phyloP scores from a whole-genome alignment of 441 rosid genomes.

The Euphorbia neoarborescens region DNA sequence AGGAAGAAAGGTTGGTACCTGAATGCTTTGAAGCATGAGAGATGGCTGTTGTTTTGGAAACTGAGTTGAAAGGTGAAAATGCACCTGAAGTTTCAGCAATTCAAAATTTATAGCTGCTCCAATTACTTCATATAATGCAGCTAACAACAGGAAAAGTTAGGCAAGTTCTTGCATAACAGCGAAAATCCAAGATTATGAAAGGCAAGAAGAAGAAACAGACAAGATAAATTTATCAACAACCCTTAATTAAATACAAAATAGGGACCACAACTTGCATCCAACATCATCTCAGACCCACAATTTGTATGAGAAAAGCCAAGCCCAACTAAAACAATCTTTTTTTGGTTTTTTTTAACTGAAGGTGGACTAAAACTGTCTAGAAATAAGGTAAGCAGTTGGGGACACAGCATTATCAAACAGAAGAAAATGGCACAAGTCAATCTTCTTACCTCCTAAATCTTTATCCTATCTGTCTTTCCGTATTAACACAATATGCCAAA shows the following conservation, averaged over 20 bases:
- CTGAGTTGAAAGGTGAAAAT: constrained; percentile 54
- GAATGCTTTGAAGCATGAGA: constrained; percentile 72
- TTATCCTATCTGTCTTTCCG: neutral
- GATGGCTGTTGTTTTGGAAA: constrained; percentile 84
- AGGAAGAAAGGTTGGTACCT: constrained; percentile 35
- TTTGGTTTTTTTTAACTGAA: too few relatives aligned
- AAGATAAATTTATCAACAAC: too few relatives aligned
- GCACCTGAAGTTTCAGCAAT: constrained; percentile 43
- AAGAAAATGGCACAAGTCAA: neutral
- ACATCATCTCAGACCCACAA: neutral
- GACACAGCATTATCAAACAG: neutral
- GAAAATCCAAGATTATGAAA: neutral
- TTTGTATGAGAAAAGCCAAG: too few relatives aligned
- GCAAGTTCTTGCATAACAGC: neutral
- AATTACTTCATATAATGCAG: too few relatives aligned
- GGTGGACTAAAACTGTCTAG: neutral
- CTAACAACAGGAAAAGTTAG: too few relatives aligned
- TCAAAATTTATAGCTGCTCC: neutral
- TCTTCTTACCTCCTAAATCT: neutral
- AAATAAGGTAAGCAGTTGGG: neutral
- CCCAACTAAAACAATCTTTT: too few relatives aligned
- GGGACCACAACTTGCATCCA: neutral
- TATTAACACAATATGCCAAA: neutral
- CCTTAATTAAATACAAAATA: too few relatives aligned
- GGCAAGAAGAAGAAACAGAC: neutral